A percentile compares a stretch with the other conserved stretches of the same genome.
Conservation (phyloP, 371 early-diverging fungal species). For the Parasitella parasitica region DNA sequence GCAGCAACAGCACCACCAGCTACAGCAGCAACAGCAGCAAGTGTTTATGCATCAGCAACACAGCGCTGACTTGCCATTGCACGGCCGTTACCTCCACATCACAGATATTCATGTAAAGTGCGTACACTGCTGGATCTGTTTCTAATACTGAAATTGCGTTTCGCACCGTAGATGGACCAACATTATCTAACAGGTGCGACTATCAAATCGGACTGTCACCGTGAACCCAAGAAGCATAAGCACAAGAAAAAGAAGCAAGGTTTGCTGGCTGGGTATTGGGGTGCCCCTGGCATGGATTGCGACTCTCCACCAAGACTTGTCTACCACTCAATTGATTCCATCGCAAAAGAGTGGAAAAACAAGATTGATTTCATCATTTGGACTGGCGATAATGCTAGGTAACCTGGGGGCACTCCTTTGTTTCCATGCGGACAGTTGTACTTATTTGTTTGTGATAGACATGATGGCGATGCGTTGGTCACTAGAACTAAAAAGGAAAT, state of each 20-base stretch:
- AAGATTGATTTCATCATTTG: slow-evolving; percentile 72
- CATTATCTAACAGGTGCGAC: slow-evolving; percentile 54
- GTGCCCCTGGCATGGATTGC: slow-evolving; percentile 63
- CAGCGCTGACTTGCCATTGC: not conserved
- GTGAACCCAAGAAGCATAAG: slow-evolving; percentile 21
- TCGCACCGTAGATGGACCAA: slow-evolving; percentile 50
- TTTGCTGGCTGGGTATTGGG: slow-evolving; percentile 51
- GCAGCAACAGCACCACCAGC: not conserved
- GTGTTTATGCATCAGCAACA: slow-evolving; percentile 4
- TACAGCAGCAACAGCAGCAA: slow-evolving; percentile 12
- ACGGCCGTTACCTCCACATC: slow-evolving; percentile 65
- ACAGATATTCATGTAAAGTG: slow-evolving; percentile 65
- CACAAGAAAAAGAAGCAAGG: slow-evolving; percentile 20
- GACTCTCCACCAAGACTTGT: slow-evolving; percentile 65
- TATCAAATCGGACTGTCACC: slow-evolving; percentile 62
- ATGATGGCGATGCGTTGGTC: slow-evolving; percentile 64
- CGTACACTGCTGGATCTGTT: not conserved
- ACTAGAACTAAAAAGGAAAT: slow-evolving; percentile 67
- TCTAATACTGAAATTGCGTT: not conserved
- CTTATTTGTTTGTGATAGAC: slow-evolving; percentile 36
- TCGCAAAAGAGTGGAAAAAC: slow-evolving; percentile 51
- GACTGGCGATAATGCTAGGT: slow-evolving; percentile 79
- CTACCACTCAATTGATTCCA: slow-evolving; percentile 61
- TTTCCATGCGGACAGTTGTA: not conserved
- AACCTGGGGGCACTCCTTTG: not conserved